phyloP scores from a whole-genome alignment of 202 grass and related monocot species.

The Musa balbisiana region DNA sequence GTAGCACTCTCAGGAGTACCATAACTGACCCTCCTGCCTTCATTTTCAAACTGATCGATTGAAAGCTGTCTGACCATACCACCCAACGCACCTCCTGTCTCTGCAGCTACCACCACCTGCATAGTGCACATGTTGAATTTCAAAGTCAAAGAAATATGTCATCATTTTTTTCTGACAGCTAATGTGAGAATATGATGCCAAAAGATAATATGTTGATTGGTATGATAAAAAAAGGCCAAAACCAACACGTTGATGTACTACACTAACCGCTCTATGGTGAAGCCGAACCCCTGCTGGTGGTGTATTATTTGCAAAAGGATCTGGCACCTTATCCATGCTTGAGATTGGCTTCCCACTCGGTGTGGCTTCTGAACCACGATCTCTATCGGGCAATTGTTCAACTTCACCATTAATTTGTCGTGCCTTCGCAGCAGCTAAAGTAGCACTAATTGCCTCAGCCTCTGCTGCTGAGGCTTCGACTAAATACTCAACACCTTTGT shows the following conservation, averaged over 20 bases:
- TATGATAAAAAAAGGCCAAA: neutral
- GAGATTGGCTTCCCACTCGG: constrained; percentile 45
- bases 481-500: constrained; percentile 92
- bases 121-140: constrained; percentile 26
- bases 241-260: neutral
- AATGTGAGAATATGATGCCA: neutral
- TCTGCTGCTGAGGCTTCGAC: constrained; percentile 97
- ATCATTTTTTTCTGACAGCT: neutral
- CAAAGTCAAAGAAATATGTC: neutral
- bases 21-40: constrained; percentile 97
- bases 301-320: constrained; percentile 41
- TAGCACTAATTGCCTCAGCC: constrained; percentile 96
- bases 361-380: constrained; percentile 45
- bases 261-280: constrained; percentile 92
- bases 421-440: constrained; percentile 89
- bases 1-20: constrained; percentile 86
- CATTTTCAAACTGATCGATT: constrained; percentile 99
- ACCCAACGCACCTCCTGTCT: constrained; percentile 90
- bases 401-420: constrained; percentile 69
- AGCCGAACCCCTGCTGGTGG: constrained; percentile 69
- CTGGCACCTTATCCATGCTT: constrained; percentile 54
- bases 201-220: neutral
- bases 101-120: constrained; percentile 87
- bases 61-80: constrained; percentile 98
- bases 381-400: constrained; percentile 56